Percentiles rank a stretch among this genome's conserved stretches.
phyloP scores from a whole-genome alignment of 2,329 filamentous ascomycete species.

The Tolypocladium album region DNA sequence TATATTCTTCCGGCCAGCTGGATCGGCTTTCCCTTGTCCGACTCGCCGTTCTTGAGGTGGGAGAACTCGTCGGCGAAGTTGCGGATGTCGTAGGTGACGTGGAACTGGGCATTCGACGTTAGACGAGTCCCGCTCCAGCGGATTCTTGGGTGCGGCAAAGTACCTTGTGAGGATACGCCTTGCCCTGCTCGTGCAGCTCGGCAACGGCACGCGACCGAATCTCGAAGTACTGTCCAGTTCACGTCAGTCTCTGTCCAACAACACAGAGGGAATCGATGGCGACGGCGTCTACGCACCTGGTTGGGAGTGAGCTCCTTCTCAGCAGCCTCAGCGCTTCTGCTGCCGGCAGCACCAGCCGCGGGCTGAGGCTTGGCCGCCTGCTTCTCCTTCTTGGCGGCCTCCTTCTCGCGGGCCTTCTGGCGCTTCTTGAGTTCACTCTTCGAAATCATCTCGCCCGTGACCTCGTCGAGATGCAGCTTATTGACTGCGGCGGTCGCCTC shows the following conservation, averaged over 20 bases:
- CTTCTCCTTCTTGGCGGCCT: conserved; percentile 83
- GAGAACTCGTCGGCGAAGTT: conserved; percentile 72
- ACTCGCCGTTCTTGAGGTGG: conserved; percentile 79
- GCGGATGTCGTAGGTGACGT: conserved; percentile 70
- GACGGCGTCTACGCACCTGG: conserved; percentile 22
- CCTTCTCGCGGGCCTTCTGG: conserved; percentile 80
- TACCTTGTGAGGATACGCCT: conserved; percentile 70
- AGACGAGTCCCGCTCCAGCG: background rate
- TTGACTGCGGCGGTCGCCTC: conserved; percentile 42
- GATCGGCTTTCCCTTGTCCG: conserved; percentile 63
- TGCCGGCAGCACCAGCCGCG: conserved; percentile 40
- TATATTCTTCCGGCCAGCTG: conserved; percentile 80
- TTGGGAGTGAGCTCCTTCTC: conserved; percentile 48
- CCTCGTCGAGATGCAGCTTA: conserved; percentile 80
- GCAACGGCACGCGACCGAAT: conserved; percentile 73
- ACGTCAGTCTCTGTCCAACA: background rate
- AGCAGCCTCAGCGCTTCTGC: conserved; percentile 48
- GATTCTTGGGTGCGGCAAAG: background rate
- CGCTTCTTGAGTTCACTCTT: conserved; percentile 91
- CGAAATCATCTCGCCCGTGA: conserved; percentile 79
- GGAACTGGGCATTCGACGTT: conserved; percentile 42
- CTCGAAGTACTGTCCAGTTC: conserved; percentile 62
- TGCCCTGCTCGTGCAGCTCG: conserved; percentile 28
- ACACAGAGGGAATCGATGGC: background rate
- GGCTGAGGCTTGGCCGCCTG: conserved; percentile 63